phyloP scores from a whole-genome alignment of 208 protist genomes.

The Trypanosoma lewisi region DNA sequence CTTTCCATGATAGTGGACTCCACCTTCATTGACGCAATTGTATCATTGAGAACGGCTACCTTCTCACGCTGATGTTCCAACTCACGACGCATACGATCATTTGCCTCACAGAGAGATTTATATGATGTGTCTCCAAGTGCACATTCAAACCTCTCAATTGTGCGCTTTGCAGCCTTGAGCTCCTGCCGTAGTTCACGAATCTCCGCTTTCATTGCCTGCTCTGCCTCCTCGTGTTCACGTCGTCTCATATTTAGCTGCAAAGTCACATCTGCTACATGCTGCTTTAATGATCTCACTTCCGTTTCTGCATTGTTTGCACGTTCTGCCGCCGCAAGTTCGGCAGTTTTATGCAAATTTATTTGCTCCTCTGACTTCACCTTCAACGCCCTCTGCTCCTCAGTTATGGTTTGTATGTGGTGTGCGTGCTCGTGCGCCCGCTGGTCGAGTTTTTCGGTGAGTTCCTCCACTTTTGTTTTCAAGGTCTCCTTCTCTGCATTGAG shows the following conservation, averaged over 20 bases:
- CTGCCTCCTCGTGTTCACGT: conserved; percentile 33
- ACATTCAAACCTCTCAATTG: conserved; percentile 81
- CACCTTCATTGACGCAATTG: conserved; percentile 60
- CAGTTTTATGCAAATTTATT: conserved; percentile 24
- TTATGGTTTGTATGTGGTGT: conserved; percentile 40
- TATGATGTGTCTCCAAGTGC: conserved; percentile 71
- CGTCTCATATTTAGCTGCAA: conserved; percentile 16
- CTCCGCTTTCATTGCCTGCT: conserved; percentile 55
- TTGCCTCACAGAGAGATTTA: conserved; percentile 73
- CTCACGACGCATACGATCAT: conserved; percentile 64
- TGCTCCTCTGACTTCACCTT: conserved; percentile 35
- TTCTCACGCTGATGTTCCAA: conserved; percentile 47
- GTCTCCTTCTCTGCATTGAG: conserved; percentile 78
- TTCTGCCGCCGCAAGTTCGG: conserved; percentile 31
- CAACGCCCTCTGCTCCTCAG: conserved; percentile 39
- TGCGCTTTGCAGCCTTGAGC: conserved; percentile 72
- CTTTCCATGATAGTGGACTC: conserved; percentile 74
- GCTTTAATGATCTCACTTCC: conserved; percentile 46
- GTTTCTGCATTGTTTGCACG: conserved; percentile 52
- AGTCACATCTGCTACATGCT: conserved; percentile 37
- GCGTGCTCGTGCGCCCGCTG: conserved; percentile 35
- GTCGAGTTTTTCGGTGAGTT: conserved; percentile 39
- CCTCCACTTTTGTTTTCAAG: conserved; percentile 48
- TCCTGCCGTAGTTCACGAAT: conserved; percentile 56
- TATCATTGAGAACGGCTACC: conserved; percentile 55